phyloP scores from a whole-genome alignment of 225 moss, liverwort and hornwort species.

The Bryoerythrophyllum caledonicum region DNA sequence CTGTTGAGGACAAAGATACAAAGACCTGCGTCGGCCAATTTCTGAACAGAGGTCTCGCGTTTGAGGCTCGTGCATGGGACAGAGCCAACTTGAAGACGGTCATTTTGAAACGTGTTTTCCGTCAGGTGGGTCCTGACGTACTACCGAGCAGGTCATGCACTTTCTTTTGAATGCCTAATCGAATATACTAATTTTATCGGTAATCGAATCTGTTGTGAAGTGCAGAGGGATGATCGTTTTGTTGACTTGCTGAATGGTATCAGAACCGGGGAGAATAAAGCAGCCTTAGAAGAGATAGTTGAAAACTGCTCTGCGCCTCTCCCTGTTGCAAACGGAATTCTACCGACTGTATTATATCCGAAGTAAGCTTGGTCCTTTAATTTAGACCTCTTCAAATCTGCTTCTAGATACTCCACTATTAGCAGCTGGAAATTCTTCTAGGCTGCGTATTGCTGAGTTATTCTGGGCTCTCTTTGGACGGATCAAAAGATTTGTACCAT shows the following conservation, averaged over 20 bases:
- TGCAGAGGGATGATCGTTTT: conserved; percentile 62
- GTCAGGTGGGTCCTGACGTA: conserved; percentile 28
- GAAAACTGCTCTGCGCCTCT: conserved; percentile 58
- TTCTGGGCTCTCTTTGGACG: background rate
- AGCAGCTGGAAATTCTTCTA: background rate
- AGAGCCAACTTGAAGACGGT: conserved; percentile 38
- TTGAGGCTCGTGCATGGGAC: conserved; percentile 47
- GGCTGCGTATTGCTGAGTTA: background rate
- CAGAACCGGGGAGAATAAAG: conserved; percentile 64
- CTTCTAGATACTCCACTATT: background rate
- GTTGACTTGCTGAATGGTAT: conserved; percentile 70
- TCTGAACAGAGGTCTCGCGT: conserved; percentile 47
- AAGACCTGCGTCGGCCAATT: conserved; percentile 28
- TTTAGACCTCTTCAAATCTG: background rate
- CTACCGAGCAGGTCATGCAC: conserved; percentile 4
- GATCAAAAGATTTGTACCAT: background rate
- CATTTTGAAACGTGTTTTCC: conserved; percentile 43
- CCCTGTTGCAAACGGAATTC: conserved; percentile 48
- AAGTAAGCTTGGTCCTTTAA: conserved; percentile 39
- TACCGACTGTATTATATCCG: conserved; percentile 63
- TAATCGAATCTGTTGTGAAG: conserved; percentile 8
- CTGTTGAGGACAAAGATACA: conserved; percentile 32
- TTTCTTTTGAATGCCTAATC: conserved; percentile 3
- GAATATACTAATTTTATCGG: background rate
- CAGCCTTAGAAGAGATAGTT: conserved; percentile 60